Conservation (phyloP, 1,284 basidiomycete genomes). For the Gomphus sp. region DNA sequence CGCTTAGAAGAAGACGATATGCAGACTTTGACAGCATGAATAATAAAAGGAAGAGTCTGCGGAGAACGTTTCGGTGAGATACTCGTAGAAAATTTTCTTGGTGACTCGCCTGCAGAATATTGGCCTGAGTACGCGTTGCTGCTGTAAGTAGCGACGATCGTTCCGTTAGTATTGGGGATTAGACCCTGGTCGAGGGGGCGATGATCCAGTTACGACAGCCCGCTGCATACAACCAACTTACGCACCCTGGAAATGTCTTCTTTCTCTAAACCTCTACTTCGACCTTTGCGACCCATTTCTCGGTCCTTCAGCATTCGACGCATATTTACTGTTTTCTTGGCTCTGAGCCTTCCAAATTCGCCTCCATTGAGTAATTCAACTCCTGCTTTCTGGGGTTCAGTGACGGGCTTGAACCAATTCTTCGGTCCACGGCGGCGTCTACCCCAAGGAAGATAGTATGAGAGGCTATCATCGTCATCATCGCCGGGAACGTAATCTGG, state of each 20-base stretch:
- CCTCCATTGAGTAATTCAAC: constrained; percentile 67
- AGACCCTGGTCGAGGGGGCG: constrained; percentile 40
- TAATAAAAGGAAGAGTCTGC: constrained; percentile 75
- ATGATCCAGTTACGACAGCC: neutral
- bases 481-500: constrained; percentile 11
- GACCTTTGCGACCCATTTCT: constrained; percentile 16
- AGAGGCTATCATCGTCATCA: constrained; percentile 17
- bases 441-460: neutral
- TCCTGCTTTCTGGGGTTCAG: constrained; percentile 64
- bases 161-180: constrained; percentile 82
- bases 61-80: constrained; percentile 4
- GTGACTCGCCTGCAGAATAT: constrained; percentile 62
- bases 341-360: constrained; percentile 72
- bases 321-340: constrained; percentile 41
- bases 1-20: too few relatives aligned
- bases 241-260: constrained; percentile 38
- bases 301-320: constrained; percentile 38
- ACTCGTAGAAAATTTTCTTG: constrained; percentile 17
- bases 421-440: constrained; percentile 14
- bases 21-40: constrained; percentile 67
- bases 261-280: constrained; percentile 24
- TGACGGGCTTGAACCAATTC: constrained; percentile 34
- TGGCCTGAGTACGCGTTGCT: constrained; percentile 90
- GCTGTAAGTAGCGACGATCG: constrained; percentile 75
- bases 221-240: neutral